Base-by-base conservation (phyloP, 805 yeast species). In the Ogataea paradorogensis region DNA sequence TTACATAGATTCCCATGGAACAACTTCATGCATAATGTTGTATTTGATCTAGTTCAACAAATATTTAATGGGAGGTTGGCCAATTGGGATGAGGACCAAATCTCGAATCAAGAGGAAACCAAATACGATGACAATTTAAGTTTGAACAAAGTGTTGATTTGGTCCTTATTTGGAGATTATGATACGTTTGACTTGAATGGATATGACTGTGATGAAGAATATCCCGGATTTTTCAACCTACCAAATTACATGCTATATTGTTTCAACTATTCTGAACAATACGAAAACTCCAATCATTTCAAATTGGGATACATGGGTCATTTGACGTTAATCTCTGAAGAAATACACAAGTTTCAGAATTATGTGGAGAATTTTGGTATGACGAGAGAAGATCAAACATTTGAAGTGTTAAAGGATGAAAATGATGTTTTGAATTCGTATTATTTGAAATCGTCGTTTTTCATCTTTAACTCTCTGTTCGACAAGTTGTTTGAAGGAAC, bases 1-100 rank as follows among this genome's bases (percentile, higher is more conserved):
- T 80, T 93, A 52, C 77, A 88, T 51, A 68, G 74, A 47, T 88
- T 82, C 62, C 96, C 98, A 7, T 93, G 98, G 98, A 93, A 93
- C 61, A 93, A 93, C 58, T 93, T 93, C 56, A 76, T 91, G 73
- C 99, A 93, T 62, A 93, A 91, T 58, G 99, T 93, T 33, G 93
- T 91, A 9, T 93, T 91, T 68, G 99, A 93, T 63, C 74, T 93
- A 43, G 82, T 93, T 15, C 99, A 93, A 61, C 99, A 93, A 59
- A 78, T 93, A 9, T 79, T 91, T 62, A 89, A 88, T 61, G 97
- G 96, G 1, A 45, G 62, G 30, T 50, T 63, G 28, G 58, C 62
- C 9, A 63, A 63, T 35, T 63, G 65, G 61, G 67, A 62, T 35
- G 67, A 62, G 39, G 65, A 61, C 35, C 57, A 60, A 34, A 61